Base-by-base conservation (phyloP, 345 rosid genomes). In the Gossypium arboreum region DNA sequence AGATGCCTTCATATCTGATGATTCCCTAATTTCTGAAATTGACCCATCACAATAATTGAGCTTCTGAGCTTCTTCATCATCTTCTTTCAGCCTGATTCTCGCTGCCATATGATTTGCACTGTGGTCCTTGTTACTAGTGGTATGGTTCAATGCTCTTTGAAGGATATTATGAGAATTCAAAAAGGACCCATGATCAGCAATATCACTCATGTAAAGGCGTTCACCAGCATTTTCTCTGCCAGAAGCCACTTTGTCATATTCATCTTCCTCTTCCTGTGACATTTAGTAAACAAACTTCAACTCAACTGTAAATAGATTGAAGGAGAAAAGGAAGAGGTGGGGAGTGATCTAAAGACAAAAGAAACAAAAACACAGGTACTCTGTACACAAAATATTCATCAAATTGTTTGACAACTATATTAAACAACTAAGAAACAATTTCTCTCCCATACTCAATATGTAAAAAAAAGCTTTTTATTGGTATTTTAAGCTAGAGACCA, bases 191-290 rank as follows among this genome's bases (percentile, higher is more conserved):
- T 68, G 83, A 39, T 77, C 84, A 20, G 45, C 48, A 27, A 77
- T 55, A 71, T 80, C 91, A 34, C 79, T 80, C 91, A 90, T 77
- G 68, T 83, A 89, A 77, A 88, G 71, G 59, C 86, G 84, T 18
- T 88, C 89, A 51, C 76, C 85, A 1, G 74, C 81, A 72, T 80
- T 77, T 50, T 81, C 95, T 82, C 80, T 75, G 20, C 97, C 97
- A 29, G 81, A 78, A 51, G 98, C 98, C 47, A 91, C 85, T 84
- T 85, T 87, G 77, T 94, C 98, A 81, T 43, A 93, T 76, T 81
- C 84, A 81, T 94, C 98, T 80, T 94, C 98, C 81, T 94, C 98
- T 55, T 86, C 98, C 98, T 94, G 81, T 79, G 48, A 7, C 54
- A 74, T 12, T 16, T 22, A 51, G 52, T 2, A 20, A 74, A 12